Evolutionary conservation across 257 asterid species (phyloP).

Genomic region (Sherardia arvensis): DNA sequence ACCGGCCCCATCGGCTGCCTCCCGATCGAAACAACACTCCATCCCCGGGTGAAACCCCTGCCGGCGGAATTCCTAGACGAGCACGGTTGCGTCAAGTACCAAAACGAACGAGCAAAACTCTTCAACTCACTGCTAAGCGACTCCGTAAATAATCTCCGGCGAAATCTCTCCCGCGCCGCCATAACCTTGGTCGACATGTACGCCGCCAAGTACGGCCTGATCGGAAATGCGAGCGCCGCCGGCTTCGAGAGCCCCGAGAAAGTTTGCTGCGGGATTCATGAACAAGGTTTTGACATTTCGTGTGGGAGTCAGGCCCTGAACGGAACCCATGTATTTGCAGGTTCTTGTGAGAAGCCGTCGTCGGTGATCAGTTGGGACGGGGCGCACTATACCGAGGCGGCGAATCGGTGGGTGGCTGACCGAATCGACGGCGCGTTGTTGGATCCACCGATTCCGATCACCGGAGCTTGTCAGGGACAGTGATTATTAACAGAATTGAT

Average conservation of each 20-base stretch:
- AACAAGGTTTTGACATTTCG: conserved; percentile 34
- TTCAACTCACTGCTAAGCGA: conserved; percentile 43
- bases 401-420: conserved; percentile 52
- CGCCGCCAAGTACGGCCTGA: conserved; percentile 51
- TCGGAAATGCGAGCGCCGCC: conserved; percentile 28
- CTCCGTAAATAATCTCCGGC: conserved; percentile 28
- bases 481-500: background rate
- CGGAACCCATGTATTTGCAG: conserved; percentile 43
- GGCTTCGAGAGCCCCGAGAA: conserved; percentile 41
- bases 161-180: conserved; percentile 32
- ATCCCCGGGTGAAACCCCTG: conserved; percentile 26
- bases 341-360: conserved; percentile 48
- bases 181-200: conserved; percentile 55
- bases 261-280: conserved; percentile 64
- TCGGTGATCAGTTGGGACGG: conserved; percentile 76
- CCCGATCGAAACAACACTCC: conserved; percentile 20
- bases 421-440: conserved; percentile 41
- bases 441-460: conserved; percentile 42
- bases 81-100: conserved; percentile 46
- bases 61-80: background rate
- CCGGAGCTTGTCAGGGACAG: conserved; percentile 34
- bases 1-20: conserved; percentile 75
- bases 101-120: conserved; percentile 39
- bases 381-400: conserved; percentile 63
- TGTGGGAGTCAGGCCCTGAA: conserved; percentile 54